Conservation (phyloP, 495 filamentous ascomycete species). For the Trichoderma reesei region DNA sequence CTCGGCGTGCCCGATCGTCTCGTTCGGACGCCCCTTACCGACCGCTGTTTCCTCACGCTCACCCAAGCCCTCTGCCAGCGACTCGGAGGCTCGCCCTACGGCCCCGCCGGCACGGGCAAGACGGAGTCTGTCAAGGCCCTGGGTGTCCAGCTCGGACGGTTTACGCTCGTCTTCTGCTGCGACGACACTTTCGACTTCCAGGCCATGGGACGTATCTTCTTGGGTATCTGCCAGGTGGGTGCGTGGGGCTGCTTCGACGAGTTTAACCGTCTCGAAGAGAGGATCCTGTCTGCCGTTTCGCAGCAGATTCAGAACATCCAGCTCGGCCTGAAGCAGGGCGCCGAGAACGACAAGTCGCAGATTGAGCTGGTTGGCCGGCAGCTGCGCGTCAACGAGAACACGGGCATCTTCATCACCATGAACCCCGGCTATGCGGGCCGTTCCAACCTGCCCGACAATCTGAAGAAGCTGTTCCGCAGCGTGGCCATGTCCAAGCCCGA, state of each 20-base stretch:
- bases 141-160: constrained; percentile 90
- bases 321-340: constrained; percentile 75
- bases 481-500: constrained; percentile 99
- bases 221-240: constrained; percentile 97
- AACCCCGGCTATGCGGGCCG: constrained; percentile 97
- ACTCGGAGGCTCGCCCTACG: constrained; percentile 93
- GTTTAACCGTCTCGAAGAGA: constrained; percentile 96
- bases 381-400: constrained; percentile 77
- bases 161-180: constrained; percentile 97
- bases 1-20: constrained; percentile 91
- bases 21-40: constrained; percentile 90
- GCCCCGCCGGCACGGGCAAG: constrained; percentile 97
- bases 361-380: constrained; percentile 91
- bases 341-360: constrained; percentile 65
- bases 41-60: constrained; percentile 94
- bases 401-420: constrained; percentile 99
- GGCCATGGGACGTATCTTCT: constrained; percentile 98
- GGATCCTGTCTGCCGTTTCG: constrained; percentile 93
- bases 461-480: constrained; percentile 98
- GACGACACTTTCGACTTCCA: constrained; percentile 99
- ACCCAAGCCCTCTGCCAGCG: constrained; percentile 92
- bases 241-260: constrained; percentile 99
- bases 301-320: constrained; percentile 99
- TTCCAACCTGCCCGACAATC: constrained; percentile 94
- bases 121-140: constrained; percentile 98